Base-by-base conservation (phyloP, 2,329 filamentous ascomycete genomes). In the Penicillium sp. region DNA sequence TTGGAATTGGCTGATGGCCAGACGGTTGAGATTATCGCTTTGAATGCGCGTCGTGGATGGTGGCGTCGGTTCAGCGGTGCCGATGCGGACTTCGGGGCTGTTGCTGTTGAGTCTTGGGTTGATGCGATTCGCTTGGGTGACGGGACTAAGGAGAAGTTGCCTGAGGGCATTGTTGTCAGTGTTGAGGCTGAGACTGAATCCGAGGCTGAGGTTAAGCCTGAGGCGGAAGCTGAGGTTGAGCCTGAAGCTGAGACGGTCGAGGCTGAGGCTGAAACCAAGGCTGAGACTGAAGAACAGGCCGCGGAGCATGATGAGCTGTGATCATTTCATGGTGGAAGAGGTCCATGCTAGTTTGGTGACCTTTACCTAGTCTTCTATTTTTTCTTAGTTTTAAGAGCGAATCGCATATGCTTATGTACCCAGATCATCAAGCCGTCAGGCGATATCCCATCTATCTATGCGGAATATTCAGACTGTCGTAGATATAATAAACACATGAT, bases 51-150 rank as follows among this genome's bases (percentile, higher is more conserved):
- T 62, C 82, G 89, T 47, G 78, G 80, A 37, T 98, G 93, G 93
- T 94, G 84, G 80, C 84, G 85, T 61, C 80, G 78, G 51, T 93
- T 87, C 66, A 72, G 80, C 42, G 67, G 70, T 8, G 66, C 70
- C 15, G 82, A 82, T 35, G 45, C 26, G 39, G 80, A 78, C 48
- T 70, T 62, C 40, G 58, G 61, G 3, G 64, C 76, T 22, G 74
- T 78, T 47, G 79, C 77, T 24, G 73, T 98, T 28, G 88, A 95
- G 72, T 73, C 75, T 54, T 98, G 91, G 88, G 81, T 98, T 52
- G 93, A 98, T 63, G 78, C 81, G n/a, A 88, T 97, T 54, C 83
- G 88, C 33, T 78, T 98, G 76, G 88, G 90, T 45, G 91, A 97
- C 64, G 86, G 88, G 2, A 72, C 78, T 52, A 96, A 91, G 76